phyloP scores from a whole-genome alignment of 2,329 filamentous ascomycete species.

The Alternaria arbusti region DNA sequence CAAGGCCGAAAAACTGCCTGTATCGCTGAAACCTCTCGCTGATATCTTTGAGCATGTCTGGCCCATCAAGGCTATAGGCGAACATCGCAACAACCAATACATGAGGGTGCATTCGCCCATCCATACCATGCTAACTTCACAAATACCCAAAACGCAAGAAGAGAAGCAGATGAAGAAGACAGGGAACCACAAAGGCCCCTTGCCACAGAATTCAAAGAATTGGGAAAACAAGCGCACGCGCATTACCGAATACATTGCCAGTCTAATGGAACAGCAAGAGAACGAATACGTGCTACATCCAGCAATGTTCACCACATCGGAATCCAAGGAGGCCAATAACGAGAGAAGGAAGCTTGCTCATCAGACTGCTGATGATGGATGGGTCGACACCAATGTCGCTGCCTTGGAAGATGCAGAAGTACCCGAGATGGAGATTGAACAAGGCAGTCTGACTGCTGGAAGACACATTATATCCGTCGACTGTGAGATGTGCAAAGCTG shows the following conservation, averaged over 20 bases:
- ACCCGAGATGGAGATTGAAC: slow-evolving; percentile 73
- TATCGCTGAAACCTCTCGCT: slow-evolving; percentile 66
- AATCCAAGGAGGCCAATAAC: slow-evolving; percentile 61
- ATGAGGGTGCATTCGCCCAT: slow-evolving; percentile 84
- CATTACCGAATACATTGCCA: slow-evolving; percentile 80
- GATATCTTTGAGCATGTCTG: slow-evolving; percentile 87
- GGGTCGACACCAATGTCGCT: slow-evolving; percentile 79
- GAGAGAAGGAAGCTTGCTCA: slow-evolving; percentile 59
- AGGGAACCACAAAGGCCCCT: slow-evolving; percentile 54
- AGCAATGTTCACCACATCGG: slow-evolving; percentile 66
- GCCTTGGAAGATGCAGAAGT: slow-evolving; percentile 70
- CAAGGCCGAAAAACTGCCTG: slow-evolving; percentile 50
- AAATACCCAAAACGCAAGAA: slow-evolving; percentile 72
- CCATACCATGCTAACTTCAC: slow-evolving; percentile 79
- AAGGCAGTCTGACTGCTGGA: slow-evolving; percentile 83
- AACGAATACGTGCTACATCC: slow-evolving; percentile 89
- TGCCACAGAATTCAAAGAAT: slow-evolving; percentile 66
- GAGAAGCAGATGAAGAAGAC: slow-evolving; percentile 64
- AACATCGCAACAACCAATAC: slow-evolving; percentile 69
- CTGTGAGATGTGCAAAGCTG: slow-evolving; percentile 97
- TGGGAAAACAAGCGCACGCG: slow-evolving; percentile 79
- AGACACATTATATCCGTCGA: slow-evolving; percentile 82
- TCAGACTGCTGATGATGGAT: slow-evolving; percentile 67
- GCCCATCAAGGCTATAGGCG: slow-evolving; percentile 87
- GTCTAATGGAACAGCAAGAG: slow-evolving; percentile 75